phyloP scores from a whole-genome alignment of 169 alveolate species.

The Plasmodium adleri region DNA sequence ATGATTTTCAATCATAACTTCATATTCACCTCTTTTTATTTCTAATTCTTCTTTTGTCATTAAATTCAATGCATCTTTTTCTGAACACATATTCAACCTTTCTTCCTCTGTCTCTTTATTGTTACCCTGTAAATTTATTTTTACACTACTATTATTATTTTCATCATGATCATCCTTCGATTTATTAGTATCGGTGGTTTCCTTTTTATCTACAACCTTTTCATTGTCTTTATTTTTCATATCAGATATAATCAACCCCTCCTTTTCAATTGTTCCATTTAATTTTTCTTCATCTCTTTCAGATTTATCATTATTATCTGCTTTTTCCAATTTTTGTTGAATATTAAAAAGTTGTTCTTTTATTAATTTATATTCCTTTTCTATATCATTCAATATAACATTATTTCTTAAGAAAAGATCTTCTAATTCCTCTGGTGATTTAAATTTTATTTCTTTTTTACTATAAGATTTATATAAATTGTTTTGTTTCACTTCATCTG shows the following conservation, averaged over 20 bases:
- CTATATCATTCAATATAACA: conserved; percentile 79
- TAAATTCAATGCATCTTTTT: neutral
- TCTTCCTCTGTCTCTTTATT: neutral
- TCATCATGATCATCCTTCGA: neutral
- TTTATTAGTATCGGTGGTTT: neutral
- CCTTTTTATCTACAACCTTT: neutral
- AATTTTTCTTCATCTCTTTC: neutral
- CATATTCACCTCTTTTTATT: conserved; percentile 55
- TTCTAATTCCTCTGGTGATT: conserved; percentile 94
- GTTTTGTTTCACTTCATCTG: conserved; percentile 31
- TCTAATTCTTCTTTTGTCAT: conserved; percentile 57
- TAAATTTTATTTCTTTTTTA: conserved; percentile 92
- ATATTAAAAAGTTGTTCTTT: conserved; percentile 3
- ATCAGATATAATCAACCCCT: too few relatives aligned
- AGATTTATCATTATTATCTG: neutral
- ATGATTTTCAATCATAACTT: conserved; percentile 80
- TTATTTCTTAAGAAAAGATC: conserved; percentile 81
- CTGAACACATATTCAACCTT: neutral
- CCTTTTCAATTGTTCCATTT: too few relatives aligned
- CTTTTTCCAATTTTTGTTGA: neutral
- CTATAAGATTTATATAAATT: conserved; percentile 32
- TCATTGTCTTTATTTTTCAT: neutral
- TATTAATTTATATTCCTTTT: conserved; percentile 42
- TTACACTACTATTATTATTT: neutral
- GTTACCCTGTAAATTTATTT: too few relatives aligned